Base-by-base conservation (phyloP, 2,329 filamentous ascomycete genomes). In the Grosmannia clavigera region DNA sequence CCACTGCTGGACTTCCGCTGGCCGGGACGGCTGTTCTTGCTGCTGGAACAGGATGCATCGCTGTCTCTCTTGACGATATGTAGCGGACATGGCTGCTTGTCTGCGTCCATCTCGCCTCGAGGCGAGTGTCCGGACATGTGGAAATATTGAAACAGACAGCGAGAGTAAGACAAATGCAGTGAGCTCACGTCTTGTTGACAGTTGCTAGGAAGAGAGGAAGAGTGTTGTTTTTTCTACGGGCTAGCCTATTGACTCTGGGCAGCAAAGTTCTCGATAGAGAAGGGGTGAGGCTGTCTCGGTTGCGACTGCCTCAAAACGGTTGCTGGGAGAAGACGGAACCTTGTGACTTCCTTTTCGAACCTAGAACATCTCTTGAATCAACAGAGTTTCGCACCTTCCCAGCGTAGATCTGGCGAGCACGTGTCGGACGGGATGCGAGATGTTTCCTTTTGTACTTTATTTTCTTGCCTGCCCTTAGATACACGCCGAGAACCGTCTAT, bases 31-130 rank as follows among this genome's bases (percentile, higher is more conserved):
- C 50, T 43, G n/a, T 12, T 19, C 2, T 54, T 46, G 3, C 27
- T 22, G 22, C 16, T 40, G 1, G 43, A 10, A 27, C 11, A 10
- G 9, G 29, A 38, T 48, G n/a, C 25, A 6, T 29, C 27, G 38
- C 25, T 58, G 1, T 55, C 12, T 1, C 58, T 59, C 55, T 67
- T 67, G 63, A 64, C 40, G 31, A 67, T 65, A 33, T 62, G 59
- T 27, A 67, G 52, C 9, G 65, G 63, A 33, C 63, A 57, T 4
- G 65, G 66, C 48, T 63, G 58, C 6, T 58, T 43, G n/a, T 19
- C 27, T 10, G 33, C 19, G 1, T 58, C 61, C 51, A 60, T 58
- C 25, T 25, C 33, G 33, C 33, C 25, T 27, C 27, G 50, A 52
- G 22, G 50, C 25, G 19, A 19, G 16, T 46, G 6, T 19, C 3